Evolutionary conservation across 1,284 basidiomycete species (phyloP).

Genomic region (Calocybe gambosa): DNA sequence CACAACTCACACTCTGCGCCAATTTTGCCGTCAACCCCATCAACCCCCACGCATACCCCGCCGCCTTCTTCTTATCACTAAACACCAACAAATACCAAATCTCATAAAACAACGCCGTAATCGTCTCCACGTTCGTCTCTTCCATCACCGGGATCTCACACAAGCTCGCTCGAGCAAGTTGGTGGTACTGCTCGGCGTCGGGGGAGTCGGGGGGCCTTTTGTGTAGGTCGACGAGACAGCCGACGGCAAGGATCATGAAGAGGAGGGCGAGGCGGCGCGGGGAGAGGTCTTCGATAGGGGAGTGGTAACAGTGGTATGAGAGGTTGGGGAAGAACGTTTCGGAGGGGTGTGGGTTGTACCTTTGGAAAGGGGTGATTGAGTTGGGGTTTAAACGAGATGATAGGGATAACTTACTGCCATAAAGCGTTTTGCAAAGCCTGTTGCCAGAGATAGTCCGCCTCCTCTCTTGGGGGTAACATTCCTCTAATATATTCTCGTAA

Average conservation of each 20-base stretch:
- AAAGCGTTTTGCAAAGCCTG: slow-evolving; percentile 41
- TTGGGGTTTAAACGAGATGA: slow-evolving; percentile 2
- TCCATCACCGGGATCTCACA: slow-evolving; percentile 54
- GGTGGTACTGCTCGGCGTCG: slow-evolving; percentile 49
- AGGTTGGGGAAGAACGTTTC: slow-evolving; percentile 47
- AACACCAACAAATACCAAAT: slow-evolving; percentile 43
- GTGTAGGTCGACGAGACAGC: slow-evolving; percentile 41
- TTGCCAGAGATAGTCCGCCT: slow-evolving; percentile 38
- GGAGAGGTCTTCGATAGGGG: slow-evolving; percentile 38
- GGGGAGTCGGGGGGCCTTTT: slow-evolving; percentile 37
- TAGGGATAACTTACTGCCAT: slow-evolving; percentile 36
- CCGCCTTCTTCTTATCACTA: slow-evolving; percentile 42
- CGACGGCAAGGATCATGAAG: slow-evolving; percentile 41
- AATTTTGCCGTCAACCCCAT: slow-evolving; percentile 62
- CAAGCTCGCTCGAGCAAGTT: slow-evolving; percentile 48
- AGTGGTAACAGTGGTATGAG: slow-evolving; percentile 40
- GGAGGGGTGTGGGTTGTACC: slow-evolving; percentile 52
- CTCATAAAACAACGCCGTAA: slow-evolving; percentile 46
- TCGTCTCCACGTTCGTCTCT: slow-evolving; percentile 51
- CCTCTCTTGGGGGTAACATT: slow-evolving; percentile 30
- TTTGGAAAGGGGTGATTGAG: neutral
- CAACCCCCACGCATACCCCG: slow-evolving; percentile 48
- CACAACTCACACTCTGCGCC: slow-evolving; percentile 54
- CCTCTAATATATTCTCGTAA: slow-evolving; percentile 33
- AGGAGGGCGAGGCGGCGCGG: slow-evolving; percentile 41